These are phyloP conservation scores for Cyclostephanos tholiformis DNA, from an alignment of 108 stramenopile genomes.

Conservation along the genomic window DNA sequence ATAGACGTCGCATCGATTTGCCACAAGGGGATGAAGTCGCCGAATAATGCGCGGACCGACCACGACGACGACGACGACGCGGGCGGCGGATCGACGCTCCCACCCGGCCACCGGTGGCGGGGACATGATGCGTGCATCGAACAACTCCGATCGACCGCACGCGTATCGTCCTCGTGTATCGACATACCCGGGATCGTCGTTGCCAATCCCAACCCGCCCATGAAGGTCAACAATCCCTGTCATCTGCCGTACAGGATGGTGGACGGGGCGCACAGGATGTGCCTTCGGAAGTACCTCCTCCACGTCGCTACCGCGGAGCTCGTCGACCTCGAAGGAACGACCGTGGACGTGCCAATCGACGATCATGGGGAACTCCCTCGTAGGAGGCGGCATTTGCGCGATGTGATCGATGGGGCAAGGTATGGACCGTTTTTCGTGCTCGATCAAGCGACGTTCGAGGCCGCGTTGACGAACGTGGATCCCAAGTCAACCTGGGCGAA, in stretches of 20 bases:
- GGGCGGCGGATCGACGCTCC: neutral
- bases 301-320: constrained; percentile 26
- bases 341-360: neutral
- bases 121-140: constrained; percentile 19
- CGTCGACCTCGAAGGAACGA: constrained; percentile 13
- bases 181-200: constrained; percentile 41
- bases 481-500: constrained; percentile 35
- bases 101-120: neutral
- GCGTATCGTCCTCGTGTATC: constrained; percentile 34
- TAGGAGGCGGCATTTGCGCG: constrained; percentile 3
- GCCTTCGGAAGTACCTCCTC: constrained; percentile 34
- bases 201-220: constrained; percentile 17
- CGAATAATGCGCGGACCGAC: neutral
- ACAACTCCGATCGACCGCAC: constrained; percentile 16
- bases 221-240: constrained; percentile 42
- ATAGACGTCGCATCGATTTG: constrained; percentile 26
- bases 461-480: constrained; percentile 26
- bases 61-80: too few species aligned
- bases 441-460: constrained; percentile 34
- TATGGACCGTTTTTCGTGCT: constrained; percentile 13
- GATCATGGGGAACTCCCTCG: constrained; percentile 1
- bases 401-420: neutral
- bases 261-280: constrained; percentile 47
- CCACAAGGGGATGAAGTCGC: constrained; percentile 43
- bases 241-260: constrained; percentile 38